Evolutionary conservation across 176 grass and related monocot genomes (phyloP).

Genomic region (Dendrocalamus sinicus): DNA sequence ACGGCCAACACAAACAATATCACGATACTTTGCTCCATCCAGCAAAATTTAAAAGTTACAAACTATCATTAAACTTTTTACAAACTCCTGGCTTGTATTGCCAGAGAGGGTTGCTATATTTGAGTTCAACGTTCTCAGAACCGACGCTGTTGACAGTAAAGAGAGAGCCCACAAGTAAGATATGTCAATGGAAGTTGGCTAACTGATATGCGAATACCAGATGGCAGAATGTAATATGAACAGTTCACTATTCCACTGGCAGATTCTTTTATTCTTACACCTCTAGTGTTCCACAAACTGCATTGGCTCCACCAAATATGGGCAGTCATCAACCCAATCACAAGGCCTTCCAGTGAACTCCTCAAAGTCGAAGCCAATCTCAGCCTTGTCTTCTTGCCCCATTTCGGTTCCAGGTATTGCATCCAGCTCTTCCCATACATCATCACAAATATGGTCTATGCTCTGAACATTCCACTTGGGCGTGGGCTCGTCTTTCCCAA

Average conservation of each 20-base stretch:
- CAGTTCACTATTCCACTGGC: neutral
- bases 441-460: slow-evolving; percentile 38
- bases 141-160: neutral
- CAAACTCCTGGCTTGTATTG: neutral
- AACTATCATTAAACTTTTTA: neutral
- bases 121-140: neutral
- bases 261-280: slow-evolving; percentile 8
- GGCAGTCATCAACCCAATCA: slow-evolving; percentile 52
- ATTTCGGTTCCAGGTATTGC: slow-evolving; percentile 40
- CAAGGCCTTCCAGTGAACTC: slow-evolving; percentile 42
- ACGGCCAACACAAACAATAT: neutral
- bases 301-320: slow-evolving; percentile 35
- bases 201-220: slow-evolving; percentile 6
- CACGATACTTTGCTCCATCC: neutral
- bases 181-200: slow-evolving; percentile 4
- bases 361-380: slow-evolving; percentile 6
- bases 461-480: neutral
- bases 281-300: slow-evolving; percentile 52
- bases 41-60: neutral
- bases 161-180: neutral
- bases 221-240: slow-evolving; percentile 15
- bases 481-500: neutral
- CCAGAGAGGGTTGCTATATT: neutral
- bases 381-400: slow-evolving; percentile 26
- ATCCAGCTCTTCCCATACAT: slow-evolving; percentile 52